Conservation (phyloP, 148 eudicot genomes). For the Diospyros lotus region DNA sequence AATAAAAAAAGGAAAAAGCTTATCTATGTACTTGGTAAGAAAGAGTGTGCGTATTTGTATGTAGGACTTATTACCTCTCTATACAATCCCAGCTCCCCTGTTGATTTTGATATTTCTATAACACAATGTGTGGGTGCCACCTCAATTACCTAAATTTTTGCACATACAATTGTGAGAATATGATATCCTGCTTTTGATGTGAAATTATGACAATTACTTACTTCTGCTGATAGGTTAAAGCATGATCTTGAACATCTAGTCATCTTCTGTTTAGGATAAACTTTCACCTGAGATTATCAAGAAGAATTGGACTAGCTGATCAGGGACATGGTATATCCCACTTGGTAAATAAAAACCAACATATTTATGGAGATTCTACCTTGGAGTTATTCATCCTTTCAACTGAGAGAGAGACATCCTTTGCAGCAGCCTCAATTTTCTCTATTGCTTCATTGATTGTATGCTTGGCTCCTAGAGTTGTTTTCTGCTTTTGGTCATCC, state of each 20-base stretch:
- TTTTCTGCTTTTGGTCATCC: constrained; percentile 40
- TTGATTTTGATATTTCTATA: constrained; percentile 43
- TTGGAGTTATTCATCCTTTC: constrained; percentile 44
- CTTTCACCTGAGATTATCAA: constrained; percentile 32
- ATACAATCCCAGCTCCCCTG: constrained; percentile 33
- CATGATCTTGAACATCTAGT: constrained; percentile 36
- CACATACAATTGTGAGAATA: constrained; percentile 5
- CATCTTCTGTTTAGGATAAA: constrained; percentile 32
- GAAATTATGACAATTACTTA: not conserved
- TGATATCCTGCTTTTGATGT: constrained; percentile 3
- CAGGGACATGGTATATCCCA: not conserved
- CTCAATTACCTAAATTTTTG: constrained; percentile 30
- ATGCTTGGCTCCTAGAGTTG: constrained; percentile 44
- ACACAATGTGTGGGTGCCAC: constrained; percentile 58
- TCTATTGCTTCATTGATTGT: constrained; percentile 38
- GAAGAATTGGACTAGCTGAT: not conserved
- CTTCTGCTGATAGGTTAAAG: constrained; percentile 46
- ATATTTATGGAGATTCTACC: constrained; percentile 21
- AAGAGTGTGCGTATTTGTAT: not conserved
- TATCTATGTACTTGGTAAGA: not conserved
- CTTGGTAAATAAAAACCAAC: not conserved
- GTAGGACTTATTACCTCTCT: constrained; percentile 31
- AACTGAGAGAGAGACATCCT: constrained; percentile 33
- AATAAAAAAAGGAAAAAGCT: no score
- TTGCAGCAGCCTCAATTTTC: constrained; percentile 57